Percentiles rank a stretch among this genome's conserved stretches.
Conservation (phyloP, 2,329 filamentous ascomycete species). For the Trichocomaceae sp. region DNA sequence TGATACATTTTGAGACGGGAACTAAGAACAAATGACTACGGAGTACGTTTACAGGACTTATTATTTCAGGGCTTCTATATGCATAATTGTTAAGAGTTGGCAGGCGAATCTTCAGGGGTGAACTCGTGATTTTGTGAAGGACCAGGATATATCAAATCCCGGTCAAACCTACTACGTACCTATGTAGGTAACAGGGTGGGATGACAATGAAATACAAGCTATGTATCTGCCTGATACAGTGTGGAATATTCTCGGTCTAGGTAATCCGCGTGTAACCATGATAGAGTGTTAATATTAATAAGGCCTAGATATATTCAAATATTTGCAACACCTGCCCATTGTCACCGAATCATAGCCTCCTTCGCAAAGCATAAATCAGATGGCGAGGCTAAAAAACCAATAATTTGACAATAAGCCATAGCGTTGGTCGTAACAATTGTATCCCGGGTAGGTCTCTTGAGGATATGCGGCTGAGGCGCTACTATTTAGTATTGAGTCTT, state of each 20-base stretch:
- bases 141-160: too few species aligned
- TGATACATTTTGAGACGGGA: neutral
- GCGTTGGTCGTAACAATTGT: too few species aligned
- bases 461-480: too few species aligned
- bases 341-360: neutral
- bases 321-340: neutral
- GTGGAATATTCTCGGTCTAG: neutral
- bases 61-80: neutral
- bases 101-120: neutral
- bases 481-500: too few species aligned
- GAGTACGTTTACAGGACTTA: neutral
- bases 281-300: neutral
- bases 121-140: too few species aligned
- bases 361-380: too few species aligned
- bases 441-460: neutral
- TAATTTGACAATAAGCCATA: neutral
- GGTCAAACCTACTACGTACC: too few species aligned
- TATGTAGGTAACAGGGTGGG: too few species aligned
- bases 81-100: neutral
- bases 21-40: neutral
- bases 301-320: neutral
- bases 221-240: neutral
- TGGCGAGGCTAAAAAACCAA: neutral
- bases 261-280: neutral
- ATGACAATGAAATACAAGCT: too few species aligned